A percentile compares a stretch with the other conserved stretches of the same genome.
These are phyloP conservation scores for Astrephomene gubernaculifera DNA, from an alignment of 139 green algal species.

Conservation along the genomic window DNA sequence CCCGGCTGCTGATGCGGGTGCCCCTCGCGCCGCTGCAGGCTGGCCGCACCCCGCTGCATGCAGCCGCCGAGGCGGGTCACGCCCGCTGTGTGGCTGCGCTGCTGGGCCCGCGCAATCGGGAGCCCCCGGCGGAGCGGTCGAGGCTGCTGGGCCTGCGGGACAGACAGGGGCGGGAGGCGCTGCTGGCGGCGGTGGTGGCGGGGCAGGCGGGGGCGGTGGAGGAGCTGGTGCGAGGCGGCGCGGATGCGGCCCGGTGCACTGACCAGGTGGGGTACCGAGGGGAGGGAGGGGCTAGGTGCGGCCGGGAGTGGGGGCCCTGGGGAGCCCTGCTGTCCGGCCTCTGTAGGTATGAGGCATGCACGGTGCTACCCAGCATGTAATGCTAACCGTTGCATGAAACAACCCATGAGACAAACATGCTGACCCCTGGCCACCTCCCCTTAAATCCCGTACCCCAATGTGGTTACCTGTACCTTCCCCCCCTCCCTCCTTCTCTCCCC, in stretches of 20 bases:
- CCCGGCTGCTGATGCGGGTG: neutral
- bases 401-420: neutral
- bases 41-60: conserved; percentile 8
- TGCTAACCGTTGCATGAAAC: neutral
- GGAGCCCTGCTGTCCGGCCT: neutral
- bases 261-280: neutral
- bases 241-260: neutral
- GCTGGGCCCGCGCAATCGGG: conserved; percentile 3
- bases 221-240: neutral
- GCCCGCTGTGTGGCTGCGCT: neutral
- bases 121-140: neutral
- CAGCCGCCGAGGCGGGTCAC: neutral
- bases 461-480: neutral
- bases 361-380: neutral
- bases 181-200: conserved; percentile 1
- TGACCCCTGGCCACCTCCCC: neutral
- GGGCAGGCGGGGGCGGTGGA: neutral
- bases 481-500: neutral
- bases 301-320: neutral
- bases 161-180: neutral
- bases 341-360: neutral
- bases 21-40: neutral
- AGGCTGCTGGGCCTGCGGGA: neutral
- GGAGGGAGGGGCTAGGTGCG: neutral
- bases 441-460: neutral